A percentile compares a stretch with the other conserved stretches of the same genome.
Evolutionary conservation across 148 eudicot genomes (phyloP).

Genomic region (Chenopodium formosanum): DNA sequence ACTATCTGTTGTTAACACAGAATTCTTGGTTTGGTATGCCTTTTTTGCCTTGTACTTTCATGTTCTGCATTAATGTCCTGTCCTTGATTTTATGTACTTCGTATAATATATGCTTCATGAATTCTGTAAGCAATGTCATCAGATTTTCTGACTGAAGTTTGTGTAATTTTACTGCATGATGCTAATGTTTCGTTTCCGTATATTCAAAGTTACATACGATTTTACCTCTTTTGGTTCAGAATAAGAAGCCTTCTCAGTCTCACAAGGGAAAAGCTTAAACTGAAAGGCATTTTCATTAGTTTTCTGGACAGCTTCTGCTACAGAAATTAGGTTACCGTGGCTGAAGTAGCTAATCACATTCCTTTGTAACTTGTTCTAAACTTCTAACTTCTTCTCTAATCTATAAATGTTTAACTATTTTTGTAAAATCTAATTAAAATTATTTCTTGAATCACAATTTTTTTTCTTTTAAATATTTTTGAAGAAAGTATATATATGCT

Average conservation of each 20-base stretch:
- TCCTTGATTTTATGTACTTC: no score
- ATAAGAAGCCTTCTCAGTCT: constrained; percentile 3
- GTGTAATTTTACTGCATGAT: no score
- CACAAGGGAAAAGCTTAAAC: constrained; percentile 2
- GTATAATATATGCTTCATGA: not conserved
- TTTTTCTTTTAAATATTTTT: no score
- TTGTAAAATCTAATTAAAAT: not conserved
- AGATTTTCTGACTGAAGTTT: no score
- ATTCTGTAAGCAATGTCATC: not conserved
- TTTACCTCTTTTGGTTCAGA: constrained; percentile 13
- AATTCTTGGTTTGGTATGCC: not conserved
- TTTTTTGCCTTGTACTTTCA: not conserved
- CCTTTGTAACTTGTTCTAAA: not conserved
- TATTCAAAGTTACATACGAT: no score
- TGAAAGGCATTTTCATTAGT: not conserved
- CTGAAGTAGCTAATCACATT: not conserved
- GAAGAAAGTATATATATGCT: no score
- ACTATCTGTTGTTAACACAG: constrained; percentile 15
- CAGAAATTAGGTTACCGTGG: not conserved
- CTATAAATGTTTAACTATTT: not conserved
- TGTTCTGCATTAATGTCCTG: not conserved
- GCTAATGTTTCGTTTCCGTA: no score
- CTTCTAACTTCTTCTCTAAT: constrained; percentile 20
- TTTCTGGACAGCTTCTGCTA: constrained; percentile 2
- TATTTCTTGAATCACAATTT: not conserved